Conservation (phyloP, 257 asterid genomes). For the Fraxinus excelsior region DNA sequence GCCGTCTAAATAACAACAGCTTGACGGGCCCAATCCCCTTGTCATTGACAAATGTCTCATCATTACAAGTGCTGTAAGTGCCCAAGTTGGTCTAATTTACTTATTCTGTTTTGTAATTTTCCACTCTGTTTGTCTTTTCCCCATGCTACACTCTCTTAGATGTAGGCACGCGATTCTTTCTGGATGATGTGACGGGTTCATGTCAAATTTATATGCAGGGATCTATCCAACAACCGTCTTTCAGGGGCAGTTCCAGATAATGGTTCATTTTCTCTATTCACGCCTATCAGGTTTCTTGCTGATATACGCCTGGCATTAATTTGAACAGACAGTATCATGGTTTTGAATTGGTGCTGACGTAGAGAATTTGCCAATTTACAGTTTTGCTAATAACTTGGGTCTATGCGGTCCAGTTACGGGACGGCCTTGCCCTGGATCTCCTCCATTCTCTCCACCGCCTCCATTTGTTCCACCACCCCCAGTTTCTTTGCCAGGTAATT, state of each 20-base stretch:
- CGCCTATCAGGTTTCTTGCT: slow-evolving; percentile 83
- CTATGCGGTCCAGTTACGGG: slow-evolving; percentile 98
- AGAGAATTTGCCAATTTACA: slow-evolving; percentile 32
- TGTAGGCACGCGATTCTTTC: not conserved
- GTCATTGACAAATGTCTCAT: slow-evolving; percentile 77
- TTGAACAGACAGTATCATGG: slow-evolving; percentile 7
- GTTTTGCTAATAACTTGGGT: slow-evolving; percentile 93
- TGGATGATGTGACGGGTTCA: slow-evolving; percentile 11
- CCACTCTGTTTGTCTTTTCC: not conserved
- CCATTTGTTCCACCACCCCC: slow-evolving; percentile 95
- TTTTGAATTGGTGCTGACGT: slow-evolving; percentile 29
- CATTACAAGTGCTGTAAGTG: slow-evolving; percentile 96
- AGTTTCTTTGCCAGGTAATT: slow-evolving; percentile 74
- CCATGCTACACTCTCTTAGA: not conserved
- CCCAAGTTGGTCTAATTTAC: slow-evolving; percentile 18
- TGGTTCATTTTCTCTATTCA: slow-evolving; percentile 92
- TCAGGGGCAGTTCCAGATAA: slow-evolving; percentile 93
- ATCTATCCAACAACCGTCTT: slow-evolving; percentile 83
- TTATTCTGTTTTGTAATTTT: not conserved
- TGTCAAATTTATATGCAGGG: slow-evolving; percentile 53
- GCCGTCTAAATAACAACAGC: slow-evolving; percentile 96
- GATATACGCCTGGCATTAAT: slow-evolving; percentile 7
- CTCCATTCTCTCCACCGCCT: slow-evolving; percentile 99
- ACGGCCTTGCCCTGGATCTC: slow-evolving; percentile 97
- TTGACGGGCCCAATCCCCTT: slow-evolving; percentile 77